These are phyloP conservation scores for Fusarium sp. DNA, from an alignment of 2,329 filamentous ascomycete genomes.

Conservation along the genomic window DNA sequence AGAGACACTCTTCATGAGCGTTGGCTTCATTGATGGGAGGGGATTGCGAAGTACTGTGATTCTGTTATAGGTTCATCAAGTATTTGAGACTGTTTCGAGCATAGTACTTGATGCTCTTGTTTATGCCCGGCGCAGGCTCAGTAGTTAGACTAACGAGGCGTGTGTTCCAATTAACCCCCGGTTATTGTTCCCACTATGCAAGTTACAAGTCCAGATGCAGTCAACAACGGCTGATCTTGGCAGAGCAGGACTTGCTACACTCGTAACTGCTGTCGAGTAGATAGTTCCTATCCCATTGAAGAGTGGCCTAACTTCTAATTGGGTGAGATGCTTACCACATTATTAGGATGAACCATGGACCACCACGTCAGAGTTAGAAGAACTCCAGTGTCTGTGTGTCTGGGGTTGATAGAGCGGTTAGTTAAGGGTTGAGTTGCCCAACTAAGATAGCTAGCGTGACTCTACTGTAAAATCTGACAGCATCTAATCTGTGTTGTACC, in stretches of 20 bases:
- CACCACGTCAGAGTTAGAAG: conserved; percentile 11
- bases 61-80: conserved; percentile 9
- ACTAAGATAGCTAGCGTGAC: conserved; percentile 5
- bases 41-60: neutral
- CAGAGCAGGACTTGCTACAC: conserved; percentile 24
- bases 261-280: neutral
- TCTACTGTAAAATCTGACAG: conserved; percentile 9
- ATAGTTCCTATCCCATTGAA: conserved; percentile 5
- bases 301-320: neutral
- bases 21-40: neutral
- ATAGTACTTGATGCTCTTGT: conserved; percentile 14
- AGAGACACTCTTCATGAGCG: neutral
- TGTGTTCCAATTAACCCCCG: conserved; percentile 3
- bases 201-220: conserved; percentile 34
- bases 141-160: conserved; percentile 19
- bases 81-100: conserved; percentile 5
- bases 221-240: conserved; percentile 40
- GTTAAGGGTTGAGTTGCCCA: conserved; percentile 7
- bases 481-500: conserved; percentile 6
- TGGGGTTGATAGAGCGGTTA: conserved; percentile 32
- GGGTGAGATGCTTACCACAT: conserved; percentile 1
- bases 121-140: conserved; percentile 24
- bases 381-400: conserved; percentile 22
- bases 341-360: neutral
- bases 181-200: conserved; percentile 25